Conservation (phyloP, 148 eudicot species). For the Vaccinium corymbosum region DNA sequence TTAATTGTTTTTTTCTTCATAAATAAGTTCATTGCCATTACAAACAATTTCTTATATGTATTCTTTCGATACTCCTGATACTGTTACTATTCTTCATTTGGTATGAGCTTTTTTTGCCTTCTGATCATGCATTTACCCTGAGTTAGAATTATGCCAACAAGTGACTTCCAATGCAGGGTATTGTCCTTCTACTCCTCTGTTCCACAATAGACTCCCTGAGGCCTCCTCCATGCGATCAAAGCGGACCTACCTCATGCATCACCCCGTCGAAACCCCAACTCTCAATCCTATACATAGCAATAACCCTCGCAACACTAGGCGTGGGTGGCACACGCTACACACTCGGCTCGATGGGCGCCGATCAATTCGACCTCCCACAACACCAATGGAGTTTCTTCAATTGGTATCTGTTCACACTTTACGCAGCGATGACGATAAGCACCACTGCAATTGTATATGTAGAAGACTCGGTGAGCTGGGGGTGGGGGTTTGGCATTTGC, state of each 20-base stretch:
- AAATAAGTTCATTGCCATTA: no score
- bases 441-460: constrained; percentile 36
- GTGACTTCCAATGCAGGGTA: background rate
- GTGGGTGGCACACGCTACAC: constrained; percentile 39
- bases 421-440: constrained; percentile 20
- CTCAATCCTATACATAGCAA: constrained; percentile 22
- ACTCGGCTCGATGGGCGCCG: constrained; percentile 41
- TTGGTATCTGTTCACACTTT: constrained; percentile 35
- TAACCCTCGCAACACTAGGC: constrained; percentile 31
- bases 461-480: constrained; percentile 18
- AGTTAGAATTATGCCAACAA: no score
- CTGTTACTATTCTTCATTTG: no score
- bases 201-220: constrained; percentile 24
- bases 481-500: constrained; percentile 27
- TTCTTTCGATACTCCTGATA: background rate
- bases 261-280: constrained; percentile 24
- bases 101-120: constrained; percentile 32
- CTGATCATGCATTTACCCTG: background rate
- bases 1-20: no score
- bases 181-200: constrained; percentile 18
- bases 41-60: no score
- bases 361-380: constrained; percentile 28
- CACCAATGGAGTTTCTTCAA: constrained; percentile 37
- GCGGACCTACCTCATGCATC: constrained; percentile 18
- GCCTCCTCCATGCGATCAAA: constrained; percentile 27